Percentiles rank a stretch among this genome's conserved stretches.
Evolutionary conservation across 2,329 filamentous ascomycete species (phyloP).

Genomic region (Aureobasidium subglaciale): DNA sequence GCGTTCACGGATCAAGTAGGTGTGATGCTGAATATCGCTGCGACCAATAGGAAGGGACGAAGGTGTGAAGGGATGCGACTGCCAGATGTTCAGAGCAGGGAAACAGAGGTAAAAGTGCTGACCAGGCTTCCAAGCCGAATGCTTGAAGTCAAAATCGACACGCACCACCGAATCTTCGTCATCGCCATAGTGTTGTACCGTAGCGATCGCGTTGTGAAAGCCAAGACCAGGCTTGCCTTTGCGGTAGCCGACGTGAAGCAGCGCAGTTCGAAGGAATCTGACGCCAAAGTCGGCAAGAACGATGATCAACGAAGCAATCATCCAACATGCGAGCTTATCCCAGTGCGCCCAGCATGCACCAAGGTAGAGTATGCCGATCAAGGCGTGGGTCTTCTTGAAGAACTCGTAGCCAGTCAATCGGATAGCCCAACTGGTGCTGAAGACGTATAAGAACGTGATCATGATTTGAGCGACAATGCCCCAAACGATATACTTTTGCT

Average conservation of each 20-base stretch:
- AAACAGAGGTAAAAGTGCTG: slow-evolving; percentile 69
- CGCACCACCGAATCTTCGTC: slow-evolving; percentile 57
- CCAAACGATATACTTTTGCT: slow-evolving; percentile 64
- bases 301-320: slow-evolving; percentile 58
- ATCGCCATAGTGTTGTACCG: slow-evolving; percentile 48
- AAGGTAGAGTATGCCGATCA: slow-evolving; percentile 66
- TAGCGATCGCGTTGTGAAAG: slow-evolving; percentile 49
- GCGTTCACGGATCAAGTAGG: slow-evolving; percentile 31
- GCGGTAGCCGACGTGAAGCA: slow-evolving; percentile 54
- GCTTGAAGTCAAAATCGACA: slow-evolving; percentile 57
- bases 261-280: slow-evolving; percentile 49
- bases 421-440: slow-evolving; percentile 55
- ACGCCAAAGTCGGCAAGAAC: slow-evolving; percentile 58
- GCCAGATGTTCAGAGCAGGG: slow-evolving; percentile 59
- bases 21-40: slow-evolving; percentile 25
- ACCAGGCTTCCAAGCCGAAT: slow-evolving; percentile 55
- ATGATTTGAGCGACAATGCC: slow-evolving; percentile 62
- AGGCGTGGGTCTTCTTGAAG: slow-evolving; percentile 67
- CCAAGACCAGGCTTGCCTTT: slow-evolving; percentile 35
- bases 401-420: slow-evolving; percentile 66
- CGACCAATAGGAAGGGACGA: slow-evolving; percentile 42
- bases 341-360: slow-evolving; percentile 72
- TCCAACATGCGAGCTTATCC: slow-evolving; percentile 59
- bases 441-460: slow-evolving; percentile 52
- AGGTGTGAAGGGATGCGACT: slow-evolving; percentile 65